phyloP scores from a whole-genome alignment of 371 early-diverging fungal genomes.

The Rhizopus delemar region DNA sequence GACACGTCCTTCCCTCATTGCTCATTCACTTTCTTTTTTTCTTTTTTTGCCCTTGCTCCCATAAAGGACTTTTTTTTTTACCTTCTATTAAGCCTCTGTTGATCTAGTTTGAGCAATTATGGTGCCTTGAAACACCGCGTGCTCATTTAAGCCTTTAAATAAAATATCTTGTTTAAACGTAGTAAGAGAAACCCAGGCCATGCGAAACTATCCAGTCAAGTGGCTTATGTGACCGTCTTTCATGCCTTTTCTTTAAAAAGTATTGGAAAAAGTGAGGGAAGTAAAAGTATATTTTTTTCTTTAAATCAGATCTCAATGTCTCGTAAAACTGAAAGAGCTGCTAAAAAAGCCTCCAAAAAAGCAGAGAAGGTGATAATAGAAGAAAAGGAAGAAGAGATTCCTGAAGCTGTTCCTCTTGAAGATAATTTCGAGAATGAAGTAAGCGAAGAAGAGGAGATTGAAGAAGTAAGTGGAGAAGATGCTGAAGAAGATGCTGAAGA shows the following conservation, averaged over 20 bases:
- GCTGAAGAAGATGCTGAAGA: constrained; percentile 13
- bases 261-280: neutral
- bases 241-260: neutral
- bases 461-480: constrained; percentile 20
- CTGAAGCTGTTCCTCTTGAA: constrained; percentile 18
- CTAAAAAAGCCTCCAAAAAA: constrained; percentile 12
- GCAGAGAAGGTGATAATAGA: constrained; percentile 13
- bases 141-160: no score
- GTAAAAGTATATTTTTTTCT: constrained; percentile 2
- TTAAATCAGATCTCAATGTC: constrained; percentile 15
- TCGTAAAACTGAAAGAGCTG: constrained; percentile 32
- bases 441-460: constrained; percentile 16
- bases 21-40: no score
- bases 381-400: constrained; percentile 19
- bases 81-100: no score
- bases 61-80: no score
- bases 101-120: no score
- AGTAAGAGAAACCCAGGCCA: neutral
- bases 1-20: no score
- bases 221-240: constrained; percentile 23
- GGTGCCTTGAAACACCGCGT: no score
- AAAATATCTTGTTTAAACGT: no score
- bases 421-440: constrained; percentile 11
- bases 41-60: no score
- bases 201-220: neutral